Evolutionary conservation across 2,329 filamentous ascomycete genomes (phyloP).

Genomic region (Pestalotiopsis sp.): DNA sequence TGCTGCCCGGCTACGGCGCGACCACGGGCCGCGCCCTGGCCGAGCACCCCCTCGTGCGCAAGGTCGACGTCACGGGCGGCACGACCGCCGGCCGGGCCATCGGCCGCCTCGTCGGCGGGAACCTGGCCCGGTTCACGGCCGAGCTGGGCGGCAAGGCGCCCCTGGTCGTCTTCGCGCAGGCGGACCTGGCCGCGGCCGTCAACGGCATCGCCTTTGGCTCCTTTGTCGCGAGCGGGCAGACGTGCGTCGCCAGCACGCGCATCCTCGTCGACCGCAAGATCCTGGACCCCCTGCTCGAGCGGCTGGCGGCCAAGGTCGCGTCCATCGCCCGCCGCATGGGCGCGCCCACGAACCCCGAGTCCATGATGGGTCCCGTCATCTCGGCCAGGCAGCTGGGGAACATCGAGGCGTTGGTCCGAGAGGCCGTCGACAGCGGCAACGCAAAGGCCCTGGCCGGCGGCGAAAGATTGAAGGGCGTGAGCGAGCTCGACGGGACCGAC

Average conservation of each 20-base stretch:
- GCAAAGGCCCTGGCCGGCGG: slow-evolving; percentile 46
- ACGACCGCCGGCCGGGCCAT: slow-evolving; percentile 71
- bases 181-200: slow-evolving; percentile 67
- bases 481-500: slow-evolving; percentile 52
- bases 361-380: slow-evolving; percentile 67
- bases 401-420: slow-evolving; percentile 66
- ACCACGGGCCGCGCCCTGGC: slow-evolving; percentile 57
- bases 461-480: slow-evolving; percentile 46
- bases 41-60: slow-evolving; percentile 55
- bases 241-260: slow-evolving; percentile 71
- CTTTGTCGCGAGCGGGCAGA: slow-evolving; percentile 59
- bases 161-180: slow-evolving; percentile 67
- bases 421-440: slow-evolving; percentile 59
- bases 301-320: slow-evolving; percentile 65
- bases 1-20: slow-evolving; percentile 57
- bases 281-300: slow-evolving; percentile 64
- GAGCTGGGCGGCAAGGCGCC: slow-evolving; percentile 75
- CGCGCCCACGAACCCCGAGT: slow-evolving; percentile 55
- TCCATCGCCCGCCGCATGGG: slow-evolving; percentile 58
- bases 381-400: slow-evolving; percentile 65
- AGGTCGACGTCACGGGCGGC: slow-evolving; percentile 78
- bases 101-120: slow-evolving; percentile 65
- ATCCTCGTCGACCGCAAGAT: slow-evolving; percentile 73
- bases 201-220: slow-evolving; percentile 68
- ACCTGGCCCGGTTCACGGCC: slow-evolving; percentile 70